Conservation (phyloP, 148 eudicot genomes). For the Rhododendron simsii region DNA sequence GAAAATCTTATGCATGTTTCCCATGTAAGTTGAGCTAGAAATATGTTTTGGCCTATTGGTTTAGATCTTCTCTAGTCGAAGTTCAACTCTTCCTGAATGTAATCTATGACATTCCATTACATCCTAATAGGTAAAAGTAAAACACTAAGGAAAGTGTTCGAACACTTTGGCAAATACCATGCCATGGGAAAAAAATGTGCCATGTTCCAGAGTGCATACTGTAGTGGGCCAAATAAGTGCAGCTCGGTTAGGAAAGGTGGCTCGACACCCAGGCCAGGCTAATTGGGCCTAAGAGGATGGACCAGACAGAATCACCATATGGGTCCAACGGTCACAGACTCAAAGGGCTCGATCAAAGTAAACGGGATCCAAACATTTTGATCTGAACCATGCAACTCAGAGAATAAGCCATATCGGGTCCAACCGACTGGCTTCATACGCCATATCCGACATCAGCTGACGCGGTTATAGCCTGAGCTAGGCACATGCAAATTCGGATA, state of each 20-base stretch:
- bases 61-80: neutral
- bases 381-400: no score
- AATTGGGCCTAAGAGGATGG: no score
- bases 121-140: no score
- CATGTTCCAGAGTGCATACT: neutral
- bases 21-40: neutral
- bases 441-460: neutral
- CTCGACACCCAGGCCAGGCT: no score
- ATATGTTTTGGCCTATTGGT: neutral
- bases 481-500: no score
- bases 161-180: neutral
- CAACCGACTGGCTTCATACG: neutral
- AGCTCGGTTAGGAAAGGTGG: no score
- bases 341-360: no score
- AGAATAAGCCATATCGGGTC: neutral
- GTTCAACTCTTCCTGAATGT: neutral
- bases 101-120: neutral
- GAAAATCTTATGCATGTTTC: neutral
- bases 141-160: neutral
- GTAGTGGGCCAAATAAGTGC: neutral
- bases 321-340: no score
- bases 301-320: no score
- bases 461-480: no score
- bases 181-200: neutral
- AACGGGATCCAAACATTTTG: no score